These are phyloP conservation scores for Leishmania braziliensis DNA, from an alignment of 208 protist species.

Conservation along the genomic window DNA sequence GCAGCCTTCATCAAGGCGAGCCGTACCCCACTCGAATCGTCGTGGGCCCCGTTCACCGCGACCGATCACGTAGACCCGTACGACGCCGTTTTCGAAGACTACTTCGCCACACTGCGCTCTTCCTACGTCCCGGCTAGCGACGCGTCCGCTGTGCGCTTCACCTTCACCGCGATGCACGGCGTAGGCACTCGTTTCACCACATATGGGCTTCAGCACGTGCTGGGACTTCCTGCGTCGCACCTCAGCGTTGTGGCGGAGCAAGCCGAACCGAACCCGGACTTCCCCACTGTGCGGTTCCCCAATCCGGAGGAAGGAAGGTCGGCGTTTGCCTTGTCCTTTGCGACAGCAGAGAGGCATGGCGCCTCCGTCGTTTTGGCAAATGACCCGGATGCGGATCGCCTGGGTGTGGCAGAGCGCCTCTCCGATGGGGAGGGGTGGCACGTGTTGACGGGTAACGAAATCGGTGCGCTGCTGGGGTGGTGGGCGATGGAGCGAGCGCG, in stretches of 20 bases:
- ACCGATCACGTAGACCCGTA: conserved; percentile 55
- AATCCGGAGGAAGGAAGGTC: conserved; percentile 98
- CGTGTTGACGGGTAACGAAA: conserved; percentile 98
- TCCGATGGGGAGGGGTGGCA: conserved; percentile 80
- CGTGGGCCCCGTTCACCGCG: conserved; percentile 49
- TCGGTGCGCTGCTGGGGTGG: conserved; percentile 95
- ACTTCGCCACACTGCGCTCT: conserved; percentile 55
- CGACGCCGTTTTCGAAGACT: conserved; percentile 56
- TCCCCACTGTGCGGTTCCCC: conserved; percentile 97
- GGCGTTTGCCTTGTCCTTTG: conserved; percentile 88
- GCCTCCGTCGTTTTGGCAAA: conserved; percentile 96
- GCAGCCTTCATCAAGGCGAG: conserved; percentile 84
- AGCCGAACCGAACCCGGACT: conserved; percentile 95
- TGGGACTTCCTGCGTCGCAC: conserved; percentile 50
- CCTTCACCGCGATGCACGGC: conserved; percentile 93
- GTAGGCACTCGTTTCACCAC: conserved; percentile 91
- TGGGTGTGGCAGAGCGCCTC: conserved; percentile 94
- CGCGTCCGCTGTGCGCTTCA: conserved; percentile 41
- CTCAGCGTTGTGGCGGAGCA: conserved; percentile 85
- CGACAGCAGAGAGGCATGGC: conserved; percentile 61
- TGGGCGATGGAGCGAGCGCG: conserved; percentile 88
- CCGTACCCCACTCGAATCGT: conserved; percentile 75
- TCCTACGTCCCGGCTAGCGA: conserved; percentile 43
- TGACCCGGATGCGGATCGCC: conserved; percentile 98
- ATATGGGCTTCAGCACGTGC: conserved; percentile 65